Conservation (phyloP, 768 basidiomycete species). For the Mycena galopus region DNA sequence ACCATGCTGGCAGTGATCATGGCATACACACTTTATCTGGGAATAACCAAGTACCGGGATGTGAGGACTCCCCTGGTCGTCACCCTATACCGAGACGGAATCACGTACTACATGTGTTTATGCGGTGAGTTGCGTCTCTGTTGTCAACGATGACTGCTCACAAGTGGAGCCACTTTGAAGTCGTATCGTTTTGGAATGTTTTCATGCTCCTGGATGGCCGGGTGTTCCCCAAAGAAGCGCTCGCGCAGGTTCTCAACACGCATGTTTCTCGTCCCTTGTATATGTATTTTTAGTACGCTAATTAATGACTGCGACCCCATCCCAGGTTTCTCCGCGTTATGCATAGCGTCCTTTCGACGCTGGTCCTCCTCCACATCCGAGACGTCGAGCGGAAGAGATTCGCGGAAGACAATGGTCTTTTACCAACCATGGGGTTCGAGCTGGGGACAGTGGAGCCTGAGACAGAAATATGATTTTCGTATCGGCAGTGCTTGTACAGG, state of each 20-base stretch:
- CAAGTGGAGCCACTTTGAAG: not conserved
- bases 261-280: not conserved
- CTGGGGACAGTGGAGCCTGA: not conserved
- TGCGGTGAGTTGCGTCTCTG: not conserved
- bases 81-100: constrained; percentile 26
- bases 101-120: constrained; percentile 25
- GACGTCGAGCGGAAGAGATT: not conserved
- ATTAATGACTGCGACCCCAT: not conserved
- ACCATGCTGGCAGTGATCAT: not conserved
- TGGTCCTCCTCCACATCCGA: not conserved
- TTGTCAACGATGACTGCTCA: not conserved
- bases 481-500: too few species aligned
- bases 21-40: constrained; percentile 22
- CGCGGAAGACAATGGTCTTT: too few species aligned
- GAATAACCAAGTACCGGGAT: constrained; percentile 20
- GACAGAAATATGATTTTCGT: not conserved
- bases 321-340: constrained; percentile 41
- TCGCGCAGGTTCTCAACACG: not conserved
- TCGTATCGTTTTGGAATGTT: not conserved
- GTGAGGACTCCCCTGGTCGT: constrained; percentile 10
- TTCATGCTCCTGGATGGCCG: not conserved
- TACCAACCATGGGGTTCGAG: too few species aligned
- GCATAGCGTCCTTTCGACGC: constrained; percentile 39
- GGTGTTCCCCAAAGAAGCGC: not conserved
- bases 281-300: not conserved